A percentile compares a stretch with the other conserved stretches of the same genome.
These are phyloP conservation scores for Lentinula raphanica DNA, from an alignment of 768 basidiomycete genomes.

Conservation along the genomic window DNA sequence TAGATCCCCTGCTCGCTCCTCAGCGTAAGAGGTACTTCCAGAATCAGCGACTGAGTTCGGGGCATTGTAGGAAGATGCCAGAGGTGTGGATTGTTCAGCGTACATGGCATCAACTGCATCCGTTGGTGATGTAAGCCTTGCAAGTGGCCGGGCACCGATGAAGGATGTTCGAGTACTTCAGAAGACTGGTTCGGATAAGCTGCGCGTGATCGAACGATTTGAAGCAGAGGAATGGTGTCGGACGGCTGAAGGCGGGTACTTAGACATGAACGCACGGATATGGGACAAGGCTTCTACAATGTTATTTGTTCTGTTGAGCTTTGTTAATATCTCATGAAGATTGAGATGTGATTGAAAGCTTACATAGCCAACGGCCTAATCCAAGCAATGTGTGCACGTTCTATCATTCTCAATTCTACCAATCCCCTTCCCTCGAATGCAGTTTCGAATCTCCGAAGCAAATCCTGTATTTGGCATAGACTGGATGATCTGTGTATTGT, in stretches of 20 bases:
- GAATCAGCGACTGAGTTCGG: not conserved
- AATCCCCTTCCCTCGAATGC: slow-evolving; percentile 18
- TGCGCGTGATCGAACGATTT: slow-evolving; percentile 6
- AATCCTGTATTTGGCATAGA: too few species aligned
- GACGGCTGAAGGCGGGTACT: slow-evolving; percentile 58
- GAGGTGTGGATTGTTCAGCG: too few species aligned
- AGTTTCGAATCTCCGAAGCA: slow-evolving; percentile 66
- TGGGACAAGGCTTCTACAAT: slow-evolving; percentile 49
- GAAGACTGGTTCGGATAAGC: slow-evolving; percentile 33
- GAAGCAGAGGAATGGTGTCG: slow-evolving; percentile 22
- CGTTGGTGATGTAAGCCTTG: slow-evolving; percentile 56
- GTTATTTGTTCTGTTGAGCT: slow-evolving; percentile 36
- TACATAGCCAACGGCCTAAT: slow-evolving; percentile 63
- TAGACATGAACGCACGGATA: slow-evolving; percentile 55
- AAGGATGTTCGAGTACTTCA: slow-evolving; percentile 59
- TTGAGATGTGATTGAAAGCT: slow-evolving; percentile 23
- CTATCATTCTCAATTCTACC: slow-evolving; percentile 45
- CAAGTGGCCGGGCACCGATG: slow-evolving; percentile 53
- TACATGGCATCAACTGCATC: slow-evolving; percentile 51
- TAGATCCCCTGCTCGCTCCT: too few species aligned
- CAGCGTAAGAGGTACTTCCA: not conserved
- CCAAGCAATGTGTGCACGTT: slow-evolving; percentile 63
- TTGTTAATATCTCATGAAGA: not conserved
- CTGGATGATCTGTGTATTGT: too few species aligned
- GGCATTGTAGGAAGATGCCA: not conserved